Evolutionary conservation across 176 grass and related monocot genomes (phyloP).

Genomic region (Oryza officinalis): DNA sequence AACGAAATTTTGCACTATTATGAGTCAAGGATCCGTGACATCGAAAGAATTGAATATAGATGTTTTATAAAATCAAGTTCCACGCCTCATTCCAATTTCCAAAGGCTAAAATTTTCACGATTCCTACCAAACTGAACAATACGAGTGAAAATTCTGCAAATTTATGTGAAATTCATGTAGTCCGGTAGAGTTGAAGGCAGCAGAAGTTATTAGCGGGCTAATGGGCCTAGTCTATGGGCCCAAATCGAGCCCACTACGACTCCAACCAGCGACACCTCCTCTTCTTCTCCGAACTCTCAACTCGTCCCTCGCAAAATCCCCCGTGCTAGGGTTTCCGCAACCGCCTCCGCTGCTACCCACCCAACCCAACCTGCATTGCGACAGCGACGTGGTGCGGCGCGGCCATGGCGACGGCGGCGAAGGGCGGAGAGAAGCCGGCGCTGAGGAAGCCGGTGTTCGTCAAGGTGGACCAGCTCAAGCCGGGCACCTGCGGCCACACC

Average conservation of each 20-base stretch:
- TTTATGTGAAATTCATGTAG: too few species aligned
- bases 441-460: constrained; percentile 35
- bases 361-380: not conserved
- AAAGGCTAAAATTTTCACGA: too few species aligned
- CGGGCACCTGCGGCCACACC: constrained; percentile 18
- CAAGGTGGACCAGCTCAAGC: constrained; percentile 34
- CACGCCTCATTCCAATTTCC: too few species aligned
- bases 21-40: too few species aligned
- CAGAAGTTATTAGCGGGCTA: not conserved
- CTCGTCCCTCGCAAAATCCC: not conserved
- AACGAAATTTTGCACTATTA: too few species aligned
- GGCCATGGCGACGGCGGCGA: constrained; percentile 23
- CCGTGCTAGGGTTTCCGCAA: constrained; percentile 9
- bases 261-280: too few species aligned
- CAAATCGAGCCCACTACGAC: not conserved
- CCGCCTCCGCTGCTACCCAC: not conserved
- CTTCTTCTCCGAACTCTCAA: not conserved
- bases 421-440: constrained; percentile 21
- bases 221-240: not conserved
- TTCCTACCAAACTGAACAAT: too few species aligned
- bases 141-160: too few species aligned
- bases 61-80: too few species aligned
- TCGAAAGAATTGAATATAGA: too few species aligned
- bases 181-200: too few species aligned
- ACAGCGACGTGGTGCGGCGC: not conserved